Evolutionary conservation across 495 filamentous ascomycete species (phyloP).

Genomic region (Lophiostoma macrostomum): DNA sequence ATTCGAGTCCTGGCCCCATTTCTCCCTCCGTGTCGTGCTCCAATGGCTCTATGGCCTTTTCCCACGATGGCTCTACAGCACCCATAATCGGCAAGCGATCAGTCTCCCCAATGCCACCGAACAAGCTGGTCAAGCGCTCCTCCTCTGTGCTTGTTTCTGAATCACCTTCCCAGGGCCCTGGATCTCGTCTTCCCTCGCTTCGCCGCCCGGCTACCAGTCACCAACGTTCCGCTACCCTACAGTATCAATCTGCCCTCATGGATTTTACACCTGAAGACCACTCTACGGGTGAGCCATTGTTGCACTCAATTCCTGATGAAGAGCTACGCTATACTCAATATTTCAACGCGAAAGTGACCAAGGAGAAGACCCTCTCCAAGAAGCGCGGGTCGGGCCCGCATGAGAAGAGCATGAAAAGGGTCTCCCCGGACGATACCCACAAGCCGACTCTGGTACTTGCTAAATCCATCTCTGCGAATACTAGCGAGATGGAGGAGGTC

Average conservation of each 20-base stretch:
- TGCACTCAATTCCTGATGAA: constrained; percentile 2
- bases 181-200: constrained; percentile 56
- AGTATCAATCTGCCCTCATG: constrained; percentile 42
- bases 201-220: constrained; percentile 83
- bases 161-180: constrained; percentile 45
- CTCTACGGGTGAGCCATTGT: constrained; percentile 10
- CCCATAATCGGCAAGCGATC: constrained; percentile 55
- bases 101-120: constrained; percentile 56
- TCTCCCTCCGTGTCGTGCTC: constrained; percentile 70
- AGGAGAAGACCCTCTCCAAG: constrained; percentile 30
- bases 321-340: constrained; percentile 38
- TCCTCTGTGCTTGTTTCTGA: constrained; percentile 57
- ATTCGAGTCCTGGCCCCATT: constrained; percentile 62
- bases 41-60: constrained; percentile 57
- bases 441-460: constrained; percentile 37
- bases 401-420: constrained; percentile 35
- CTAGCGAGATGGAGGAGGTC: constrained; percentile 35
- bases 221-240: constrained; percentile 72
- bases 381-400: constrained; percentile 31
- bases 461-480: constrained; percentile 28
- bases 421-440: constrained; percentile 39
- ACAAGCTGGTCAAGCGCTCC: constrained; percentile 86
- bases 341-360: constrained; percentile 36
- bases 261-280: constrained; percentile 31
- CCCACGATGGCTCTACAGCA: constrained; percentile 56